phyloP scores from a whole-genome alignment of 2,329 filamentous ascomycete genomes.

The Diaporthe sp. region DNA sequence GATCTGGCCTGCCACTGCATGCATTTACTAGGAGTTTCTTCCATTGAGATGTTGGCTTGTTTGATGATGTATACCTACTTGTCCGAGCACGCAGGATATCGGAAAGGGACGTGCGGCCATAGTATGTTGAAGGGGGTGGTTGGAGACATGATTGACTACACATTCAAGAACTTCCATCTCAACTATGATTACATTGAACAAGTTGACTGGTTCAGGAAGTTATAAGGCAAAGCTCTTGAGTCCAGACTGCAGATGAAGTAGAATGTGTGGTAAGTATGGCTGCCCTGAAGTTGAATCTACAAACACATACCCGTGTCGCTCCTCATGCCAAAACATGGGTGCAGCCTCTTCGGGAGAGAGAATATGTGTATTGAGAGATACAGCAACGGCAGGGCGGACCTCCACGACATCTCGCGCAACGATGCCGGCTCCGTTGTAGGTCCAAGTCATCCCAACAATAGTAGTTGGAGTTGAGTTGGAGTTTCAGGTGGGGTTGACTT shows the following conservation, averaged over 20 bases:
- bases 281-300: neutral
- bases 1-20: slow-evolving; percentile 18
- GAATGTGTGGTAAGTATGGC: neutral
- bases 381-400: neutral
- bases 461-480: neutral
- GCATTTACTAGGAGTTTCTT: slow-evolving; percentile 21
- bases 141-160: neutral
- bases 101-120: neutral
- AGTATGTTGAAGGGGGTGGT: neutral
- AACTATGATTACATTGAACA: too few species aligned
- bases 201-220: neutral
- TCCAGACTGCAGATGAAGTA: neutral
- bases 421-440: neutral
- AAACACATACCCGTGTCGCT: too few species aligned
- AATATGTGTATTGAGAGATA: neutral
- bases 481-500: too few species aligned
- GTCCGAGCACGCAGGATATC: neutral
- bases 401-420: neutral
- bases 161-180: neutral
- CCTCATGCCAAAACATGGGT: neutral
- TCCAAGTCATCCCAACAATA: neutral
- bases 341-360: neutral
- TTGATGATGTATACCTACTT: neutral
- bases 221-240: too few species aligned
- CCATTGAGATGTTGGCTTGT: neutral